A percentile compares a stretch with the other conserved stretches of the same genome.
phyloP scores from a whole-genome alignment of 208 protist genomes.

The Wallacemonas sp. region DNA sequence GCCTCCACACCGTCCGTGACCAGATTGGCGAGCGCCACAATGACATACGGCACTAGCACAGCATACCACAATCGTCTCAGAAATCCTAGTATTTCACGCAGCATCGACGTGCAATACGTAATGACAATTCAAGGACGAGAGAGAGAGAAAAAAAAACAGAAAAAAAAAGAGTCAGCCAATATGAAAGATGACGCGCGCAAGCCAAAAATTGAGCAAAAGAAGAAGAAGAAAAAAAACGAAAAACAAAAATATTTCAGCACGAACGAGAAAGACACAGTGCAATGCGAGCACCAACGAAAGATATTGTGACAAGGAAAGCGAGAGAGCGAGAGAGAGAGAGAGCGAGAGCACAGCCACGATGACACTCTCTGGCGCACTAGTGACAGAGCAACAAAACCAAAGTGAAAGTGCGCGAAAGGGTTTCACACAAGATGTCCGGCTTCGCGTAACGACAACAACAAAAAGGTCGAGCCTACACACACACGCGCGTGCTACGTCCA shows the following conservation, averaged over 20 bases:
- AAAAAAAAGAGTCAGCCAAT: too few relatives aligned
- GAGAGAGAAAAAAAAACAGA: constrained; percentile 8
- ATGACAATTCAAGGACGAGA: background rate
- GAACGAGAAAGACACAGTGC: constrained; percentile 2
- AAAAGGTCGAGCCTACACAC: too few relatives aligned
- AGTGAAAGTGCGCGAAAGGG: background rate
- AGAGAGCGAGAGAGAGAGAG: background rate
- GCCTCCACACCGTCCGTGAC: constrained; percentile 64
- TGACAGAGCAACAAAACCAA: background rate
- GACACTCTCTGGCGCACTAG: background rate
- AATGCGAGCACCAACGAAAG: constrained; percentile 1
- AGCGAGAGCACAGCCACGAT: background rate
- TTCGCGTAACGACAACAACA: too few relatives aligned
- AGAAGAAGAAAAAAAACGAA: background rate
- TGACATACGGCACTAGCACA: constrained; percentile 49
- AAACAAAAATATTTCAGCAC: background rate
- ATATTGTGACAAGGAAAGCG: background rate
- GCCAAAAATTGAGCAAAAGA: too few relatives aligned
- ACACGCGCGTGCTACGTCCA: too few relatives aligned
- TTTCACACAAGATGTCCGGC: too few relatives aligned
- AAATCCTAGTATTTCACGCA: constrained; percentile 26
- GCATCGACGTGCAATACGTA: constrained; percentile 6
- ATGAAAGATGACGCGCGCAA: too few relatives aligned
- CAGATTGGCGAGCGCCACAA: constrained; percentile 42
- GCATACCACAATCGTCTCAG: constrained; percentile 44